Evolutionary conservation across 768 basidiomycete genomes (phyloP), one percentile per base, ranked within the genome.

Genomic region (Kwoniella sp.): DNA sequence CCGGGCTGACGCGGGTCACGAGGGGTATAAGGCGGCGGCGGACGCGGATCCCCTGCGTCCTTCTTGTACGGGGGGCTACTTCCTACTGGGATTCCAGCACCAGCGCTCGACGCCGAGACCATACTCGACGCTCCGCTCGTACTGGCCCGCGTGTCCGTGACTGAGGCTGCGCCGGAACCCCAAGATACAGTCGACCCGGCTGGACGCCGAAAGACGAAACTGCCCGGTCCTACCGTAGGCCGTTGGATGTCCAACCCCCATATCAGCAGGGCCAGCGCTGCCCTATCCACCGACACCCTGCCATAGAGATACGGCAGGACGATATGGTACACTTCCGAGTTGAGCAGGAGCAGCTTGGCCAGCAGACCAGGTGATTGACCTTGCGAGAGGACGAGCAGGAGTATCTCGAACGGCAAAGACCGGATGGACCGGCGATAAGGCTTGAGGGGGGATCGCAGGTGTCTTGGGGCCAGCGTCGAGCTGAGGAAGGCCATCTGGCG

Each of bases 401-500:
- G 38, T 10, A 49, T 37, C 38, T 49, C 47, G 37, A 49, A 49
- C 20, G 47, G 47, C 17, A 49, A 28, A 15, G 23, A 15, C 6
- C 36, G 47, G 36, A 39, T 40, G 6, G 47, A 39, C 10, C 47
- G 36, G 15, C n/a, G n/a, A 28, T 39, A 49, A 11, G 47, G 47
- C 6, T 38, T 19, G 17, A 49, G 8, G 15, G 47, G 47, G 7
- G 47, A 49, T 10, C 19, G 32, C 8, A 10, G 22, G 22, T 49
- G 47, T 19, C 47, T 23, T 11, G 36, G 26, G 19, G 47, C 47
- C 22, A 23, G 22, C 10, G 47, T 10, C 9, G 47, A 49, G 12
- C 32, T 19, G 7, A 49, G 17, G 37, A 49, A 49, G 29, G 47
- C 38, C 47, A 49, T 49, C n/a, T n/a, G n/a, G n/a, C n/a, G n/a